Percentiles rank a stretch among this genome's conserved stretches.
phyloP scores from a whole-genome alignment of 768 basidiomycete species.

The Tephrocybe rancida region DNA sequence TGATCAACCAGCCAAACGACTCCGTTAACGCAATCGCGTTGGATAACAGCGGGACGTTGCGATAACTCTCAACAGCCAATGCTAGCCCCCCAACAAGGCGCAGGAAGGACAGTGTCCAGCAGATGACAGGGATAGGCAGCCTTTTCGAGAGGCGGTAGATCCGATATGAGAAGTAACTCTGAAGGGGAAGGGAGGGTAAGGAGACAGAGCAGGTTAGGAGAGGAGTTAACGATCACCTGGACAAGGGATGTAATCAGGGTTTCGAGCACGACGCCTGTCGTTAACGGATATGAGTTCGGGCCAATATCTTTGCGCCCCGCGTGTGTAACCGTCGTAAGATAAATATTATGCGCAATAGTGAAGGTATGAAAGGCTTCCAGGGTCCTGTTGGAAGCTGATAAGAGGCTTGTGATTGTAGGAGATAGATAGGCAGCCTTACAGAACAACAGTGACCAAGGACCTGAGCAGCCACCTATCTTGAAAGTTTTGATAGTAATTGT shows the following conservation, averaged over 20 bases:
- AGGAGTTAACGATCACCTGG: slow-evolving; percentile 12
- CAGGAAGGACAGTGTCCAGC: slow-evolving; percentile 19
- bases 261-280: slow-evolving; percentile 18
- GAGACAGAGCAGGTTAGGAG: background rate
- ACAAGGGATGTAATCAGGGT: slow-evolving; percentile 21
- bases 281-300: slow-evolving; percentile 23
- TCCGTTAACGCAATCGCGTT: slow-evolving; percentile 19
- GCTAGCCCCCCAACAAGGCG: slow-evolving; percentile 20
- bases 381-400: slow-evolving; percentile 7
- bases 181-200: background rate
- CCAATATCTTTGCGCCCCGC: slow-evolving; percentile 4
- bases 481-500: slow-evolving; percentile 15
- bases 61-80: slow-evolving; percentile 20
- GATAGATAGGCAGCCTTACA: no score
- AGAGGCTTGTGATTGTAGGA: background rate
- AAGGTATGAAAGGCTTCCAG: slow-evolving; percentile 22
- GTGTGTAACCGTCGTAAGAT: slow-evolving; percentile 18
- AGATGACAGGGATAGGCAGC: slow-evolving; percentile 12
- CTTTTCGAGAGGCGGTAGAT: slow-evolving; percentile 22
- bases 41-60: slow-evolving; percentile 23
- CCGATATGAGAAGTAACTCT: slow-evolving; percentile 27
- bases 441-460: no score
- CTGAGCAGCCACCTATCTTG: slow-evolving; percentile 12
- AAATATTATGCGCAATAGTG: slow-evolving; percentile 18
- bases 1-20: slow-evolving; percentile 28